These are phyloP conservation scores for Yamadazyma atlantica DNA, from an alignment of 1,139 yeast genomes.

Conservation along the genomic window DNA sequence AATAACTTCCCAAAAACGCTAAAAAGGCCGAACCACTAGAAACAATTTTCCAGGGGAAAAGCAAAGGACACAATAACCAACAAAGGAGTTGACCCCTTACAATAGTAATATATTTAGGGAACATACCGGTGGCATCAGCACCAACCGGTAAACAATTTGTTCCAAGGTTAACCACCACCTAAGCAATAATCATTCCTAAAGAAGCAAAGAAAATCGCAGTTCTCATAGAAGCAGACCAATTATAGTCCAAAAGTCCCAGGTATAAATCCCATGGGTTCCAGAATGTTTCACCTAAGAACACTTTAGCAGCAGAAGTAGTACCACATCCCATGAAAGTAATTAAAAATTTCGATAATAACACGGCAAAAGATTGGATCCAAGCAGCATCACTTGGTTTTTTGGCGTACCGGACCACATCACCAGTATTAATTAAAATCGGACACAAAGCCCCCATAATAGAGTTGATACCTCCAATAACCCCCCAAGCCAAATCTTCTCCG, in stretches of 20 bases:
- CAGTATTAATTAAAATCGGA: conserved; percentile 13
- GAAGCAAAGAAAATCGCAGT: conserved; percentile 14
- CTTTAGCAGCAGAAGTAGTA: conserved; percentile 14
- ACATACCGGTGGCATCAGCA: conserved; percentile 14
- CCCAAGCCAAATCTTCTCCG: conserved; percentile 13
- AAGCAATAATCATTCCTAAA: conserved; percentile 13
- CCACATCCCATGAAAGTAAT: conserved; percentile 14
- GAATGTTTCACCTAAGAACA: conserved; percentile 10
- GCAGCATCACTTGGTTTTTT: conserved; percentile 13
- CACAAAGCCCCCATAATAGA: conserved; percentile 15
- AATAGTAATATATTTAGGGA: conserved; percentile 11
- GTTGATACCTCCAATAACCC: conserved; percentile 11
- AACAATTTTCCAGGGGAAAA: conserved; percentile 14
- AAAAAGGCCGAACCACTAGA: conserved; percentile 11
- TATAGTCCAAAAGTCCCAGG: conserved; percentile 10
- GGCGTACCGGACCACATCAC: conserved; percentile 14
- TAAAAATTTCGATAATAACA: conserved; percentile 11
- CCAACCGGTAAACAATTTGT: conserved; percentile 14
- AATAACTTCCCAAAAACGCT: conserved; percentile 14
- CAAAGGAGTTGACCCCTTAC: conserved; percentile 12
- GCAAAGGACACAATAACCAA: conserved; percentile 10
- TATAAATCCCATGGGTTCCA: conserved; percentile 16
- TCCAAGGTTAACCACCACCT: conserved; percentile 12
- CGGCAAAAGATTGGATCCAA: conserved; percentile 14
- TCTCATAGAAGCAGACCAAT: conserved; percentile 13